These are phyloP conservation scores for Hanseniaspora hatyaiensis DNA, from an alignment of 805 yeast species.

Conservation along the genomic window DNA sequence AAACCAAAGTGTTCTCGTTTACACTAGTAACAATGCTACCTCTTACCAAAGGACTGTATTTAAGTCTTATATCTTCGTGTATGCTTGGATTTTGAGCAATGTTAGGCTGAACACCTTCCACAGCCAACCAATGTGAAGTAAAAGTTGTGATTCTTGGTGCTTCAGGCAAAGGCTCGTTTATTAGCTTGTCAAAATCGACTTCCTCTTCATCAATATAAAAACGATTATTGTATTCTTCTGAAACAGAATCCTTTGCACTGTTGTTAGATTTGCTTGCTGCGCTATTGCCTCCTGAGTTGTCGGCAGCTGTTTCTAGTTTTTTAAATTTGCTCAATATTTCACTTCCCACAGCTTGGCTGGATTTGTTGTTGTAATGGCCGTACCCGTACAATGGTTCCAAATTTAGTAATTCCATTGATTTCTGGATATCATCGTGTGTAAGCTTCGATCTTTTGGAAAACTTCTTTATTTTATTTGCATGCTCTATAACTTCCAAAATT, in stretches of 20 bases:
- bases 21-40: slow-evolving; percentile 69
- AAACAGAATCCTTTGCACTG: slow-evolving; percentile 30
- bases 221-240: slow-evolving; percentile 35
- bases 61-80: slow-evolving; percentile 50
- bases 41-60: slow-evolving; percentile 62
- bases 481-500: slow-evolving; percentile 87
- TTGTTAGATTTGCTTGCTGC: slow-evolving; percentile 23
- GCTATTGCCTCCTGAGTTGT: background rate
- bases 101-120: slow-evolving; percentile 96
- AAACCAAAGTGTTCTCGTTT: slow-evolving; percentile 35
- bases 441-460: slow-evolving; percentile 78
- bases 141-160: slow-evolving; percentile 87
- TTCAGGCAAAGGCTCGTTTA: slow-evolving; percentile 87
- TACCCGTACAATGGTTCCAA: slow-evolving; percentile 92
- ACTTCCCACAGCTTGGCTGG: slow-evolving; percentile 9
- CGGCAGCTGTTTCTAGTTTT: background rate
- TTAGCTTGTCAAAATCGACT: slow-evolving; percentile 82
- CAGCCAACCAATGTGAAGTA: slow-evolving; percentile 95
- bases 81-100: slow-evolving; percentile 88
- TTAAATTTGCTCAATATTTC: slow-evolving; percentile 13
- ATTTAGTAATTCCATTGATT: slow-evolving; percentile 73
- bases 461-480: slow-evolving; percentile 90
- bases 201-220: slow-evolving; percentile 89
- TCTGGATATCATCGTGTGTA: slow-evolving; percentile 67
- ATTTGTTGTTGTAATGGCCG: slow-evolving; percentile 30